Evolutionary conservation across 495 filamentous ascomycete species (phyloP).

Genomic region (Neurospora discreta): DNA sequence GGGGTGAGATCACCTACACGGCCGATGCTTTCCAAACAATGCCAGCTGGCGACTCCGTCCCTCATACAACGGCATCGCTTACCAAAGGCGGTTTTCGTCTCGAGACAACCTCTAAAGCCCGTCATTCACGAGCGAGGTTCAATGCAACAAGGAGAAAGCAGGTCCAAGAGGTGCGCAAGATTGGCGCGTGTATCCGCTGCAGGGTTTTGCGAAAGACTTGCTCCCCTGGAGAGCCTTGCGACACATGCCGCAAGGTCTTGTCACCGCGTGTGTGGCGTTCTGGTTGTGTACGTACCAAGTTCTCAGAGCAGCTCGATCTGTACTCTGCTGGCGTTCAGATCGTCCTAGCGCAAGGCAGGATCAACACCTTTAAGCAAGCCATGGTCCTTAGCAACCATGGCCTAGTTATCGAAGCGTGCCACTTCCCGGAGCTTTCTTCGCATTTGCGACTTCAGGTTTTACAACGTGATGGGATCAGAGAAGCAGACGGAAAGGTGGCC

Average conservation of each 20-base stretch:
- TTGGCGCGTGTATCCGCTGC: constrained; percentile 77
- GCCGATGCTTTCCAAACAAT: constrained; percentile 20
- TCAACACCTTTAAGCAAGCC: constrained; percentile 47
- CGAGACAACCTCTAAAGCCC: constrained; percentile 25
- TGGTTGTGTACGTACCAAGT: constrained; percentile 64
- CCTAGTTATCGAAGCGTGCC: constrained; percentile 55
- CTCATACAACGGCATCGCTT: constrained; percentile 11
- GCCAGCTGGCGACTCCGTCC: constrained; percentile 3
- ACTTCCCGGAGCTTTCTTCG: constrained; percentile 49
- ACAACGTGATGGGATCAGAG: constrained; percentile 36
- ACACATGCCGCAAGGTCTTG: constrained; percentile 66
- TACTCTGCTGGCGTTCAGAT: constrained; percentile 61
- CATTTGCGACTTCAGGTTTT: constrained; percentile 44
- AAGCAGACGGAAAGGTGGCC: constrained; percentile 23
- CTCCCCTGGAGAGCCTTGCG: constrained; percentile 69
- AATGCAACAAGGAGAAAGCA: constrained; percentile 57
- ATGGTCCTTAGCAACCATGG: constrained; percentile 46
- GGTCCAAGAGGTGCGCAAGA: constrained; percentile 69
- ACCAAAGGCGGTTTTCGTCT: constrained; percentile 33
- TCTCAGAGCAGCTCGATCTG: constrained; percentile 62
- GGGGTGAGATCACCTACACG: constrained; percentile 34
- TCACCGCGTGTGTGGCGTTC: constrained; percentile 71
- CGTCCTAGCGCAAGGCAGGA: constrained; percentile 53
- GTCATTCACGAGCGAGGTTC: constrained; percentile 53
- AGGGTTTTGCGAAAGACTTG: constrained; percentile 81